A percentile compares a stretch with the other conserved stretches of the same genome.
Conservation (phyloP, 331 rosid genomes). For the Arachis monticola region DNA sequence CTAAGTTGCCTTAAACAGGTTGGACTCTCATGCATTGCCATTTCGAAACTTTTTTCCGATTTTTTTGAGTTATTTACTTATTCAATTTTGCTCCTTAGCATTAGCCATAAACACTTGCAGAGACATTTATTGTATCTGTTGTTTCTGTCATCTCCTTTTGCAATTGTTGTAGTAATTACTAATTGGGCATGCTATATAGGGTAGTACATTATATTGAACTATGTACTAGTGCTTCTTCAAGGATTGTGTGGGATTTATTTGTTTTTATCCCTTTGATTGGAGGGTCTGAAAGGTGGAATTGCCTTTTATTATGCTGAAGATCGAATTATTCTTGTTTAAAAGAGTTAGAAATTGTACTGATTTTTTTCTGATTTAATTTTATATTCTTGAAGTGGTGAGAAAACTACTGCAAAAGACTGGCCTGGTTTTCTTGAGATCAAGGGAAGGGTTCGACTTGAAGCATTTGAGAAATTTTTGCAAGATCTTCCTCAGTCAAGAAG, state of each 20-base stretch:
- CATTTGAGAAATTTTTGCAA: conserved; percentile 88
- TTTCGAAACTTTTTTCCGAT: too few relatives aligned
- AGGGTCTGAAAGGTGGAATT: background rate
- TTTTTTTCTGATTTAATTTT: conserved; percentile 34
- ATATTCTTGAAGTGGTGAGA: conserved; percentile 74
- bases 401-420: conserved; percentile 78
- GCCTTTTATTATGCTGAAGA: background rate
- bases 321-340: background rate
- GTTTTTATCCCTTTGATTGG: background rate
- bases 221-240: conserved; percentile 13
- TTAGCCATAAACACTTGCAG: background rate
- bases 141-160: background rate
- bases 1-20: too few relatives aligned
- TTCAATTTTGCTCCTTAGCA: background rate
- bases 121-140: conserved; percentile 13
- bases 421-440: conserved; percentile 85
- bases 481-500: conserved; percentile 87
- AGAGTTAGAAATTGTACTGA: background rate
- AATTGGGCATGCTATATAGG: conserved; percentile 18
- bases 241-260: background rate
- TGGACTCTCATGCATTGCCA: too few relatives aligned
- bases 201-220: background rate
- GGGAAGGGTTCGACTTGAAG: conserved; percentile 94
- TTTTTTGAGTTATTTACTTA: background rate
- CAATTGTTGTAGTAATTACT: background rate